Conservation (phyloP, 228 moss, liverwort and hornwort species). For the Sphagnum fallax region DNA sequence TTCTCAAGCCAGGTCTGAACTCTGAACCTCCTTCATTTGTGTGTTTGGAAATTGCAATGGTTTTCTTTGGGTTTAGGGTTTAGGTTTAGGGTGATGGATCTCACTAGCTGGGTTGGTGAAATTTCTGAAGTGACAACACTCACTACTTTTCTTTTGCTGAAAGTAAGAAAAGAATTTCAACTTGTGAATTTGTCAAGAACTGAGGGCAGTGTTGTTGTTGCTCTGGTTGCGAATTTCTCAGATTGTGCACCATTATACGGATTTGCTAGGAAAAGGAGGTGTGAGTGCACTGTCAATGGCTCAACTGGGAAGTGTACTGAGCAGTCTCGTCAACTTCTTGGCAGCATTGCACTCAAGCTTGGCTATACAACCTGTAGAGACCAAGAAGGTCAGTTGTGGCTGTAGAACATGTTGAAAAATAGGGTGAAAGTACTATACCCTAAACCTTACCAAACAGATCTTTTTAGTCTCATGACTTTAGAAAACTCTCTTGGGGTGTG, state of each 20-base stretch:
- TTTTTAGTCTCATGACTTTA: background rate
- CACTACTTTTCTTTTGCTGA: background rate
- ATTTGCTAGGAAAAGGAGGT: constrained; percentile 86
- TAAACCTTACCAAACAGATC: constrained; percentile 29
- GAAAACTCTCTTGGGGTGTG: too few relatives aligned
- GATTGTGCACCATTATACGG: constrained; percentile 45
- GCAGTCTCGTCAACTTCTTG: constrained; percentile 70
- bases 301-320: constrained; percentile 52
- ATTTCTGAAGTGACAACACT: background rate
- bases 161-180: too few relatives aligned
- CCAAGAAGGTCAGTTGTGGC: background rate
- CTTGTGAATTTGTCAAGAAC: too few relatives aligned
- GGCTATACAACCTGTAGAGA: constrained; percentile 19
- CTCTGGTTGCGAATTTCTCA: background rate
- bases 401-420: too few relatives aligned
- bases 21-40: too few relatives aligned
- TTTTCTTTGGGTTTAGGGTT: too few relatives aligned
- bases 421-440: too few relatives aligned
- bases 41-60: background rate
- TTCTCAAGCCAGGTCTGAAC: constrained; percentile 60
- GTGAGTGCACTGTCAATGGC: constrained; percentile 72
- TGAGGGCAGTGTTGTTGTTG: too few relatives aligned
- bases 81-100: too few relatives aligned
- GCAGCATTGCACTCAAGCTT: constrained; percentile 41
- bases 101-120: too few relatives aligned